These are phyloP conservation scores for Hypoxylon sp. DNA, from an alignment of 2,329 filamentous ascomycete species.

Conservation along the genomic window DNA sequence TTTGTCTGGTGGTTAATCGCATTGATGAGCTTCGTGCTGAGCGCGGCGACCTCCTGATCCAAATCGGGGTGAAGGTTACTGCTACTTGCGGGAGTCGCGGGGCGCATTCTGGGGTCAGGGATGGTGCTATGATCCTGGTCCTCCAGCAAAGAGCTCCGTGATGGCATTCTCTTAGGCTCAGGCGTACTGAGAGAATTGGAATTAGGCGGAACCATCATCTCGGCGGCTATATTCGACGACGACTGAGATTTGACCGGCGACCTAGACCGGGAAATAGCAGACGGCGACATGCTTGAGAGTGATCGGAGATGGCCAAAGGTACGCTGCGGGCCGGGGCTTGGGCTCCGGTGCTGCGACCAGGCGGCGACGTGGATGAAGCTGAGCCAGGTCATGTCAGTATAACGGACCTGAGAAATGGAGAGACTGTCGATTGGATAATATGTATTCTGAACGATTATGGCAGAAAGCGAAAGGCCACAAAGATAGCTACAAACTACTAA, in stretches of 20 bases:
- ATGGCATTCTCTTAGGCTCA: slow-evolving; percentile 55
- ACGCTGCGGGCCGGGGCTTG: slow-evolving; percentile 55
- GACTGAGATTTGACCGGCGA: slow-evolving; percentile 55
- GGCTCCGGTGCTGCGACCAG: slow-evolving; percentile 64
- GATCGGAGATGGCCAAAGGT: slow-evolving; percentile 67
- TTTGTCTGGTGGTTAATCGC: slow-evolving; percentile 97
- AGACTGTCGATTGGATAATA: slow-evolving; percentile 1
- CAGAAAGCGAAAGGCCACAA: slow-evolving; percentile 6
- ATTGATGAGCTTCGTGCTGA: slow-evolving; percentile 96
- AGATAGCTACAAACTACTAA: slow-evolving; percentile 9
- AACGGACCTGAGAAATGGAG: slow-evolving; percentile 11
- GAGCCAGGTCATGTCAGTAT: slow-evolving; percentile 47
- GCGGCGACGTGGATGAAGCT: slow-evolving; percentile 69
- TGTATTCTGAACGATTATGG: background rate
- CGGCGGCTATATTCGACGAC: slow-evolving; percentile 49
- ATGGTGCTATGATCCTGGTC: slow-evolving; percentile 78
- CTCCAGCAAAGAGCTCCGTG: slow-evolving; percentile 62
- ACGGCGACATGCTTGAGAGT: slow-evolving; percentile 66
- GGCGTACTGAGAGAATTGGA: slow-evolving; percentile 54
- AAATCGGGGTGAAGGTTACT: slow-evolving; percentile 68
- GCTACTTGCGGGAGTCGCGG: slow-evolving; percentile 62
- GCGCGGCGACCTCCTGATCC: slow-evolving; percentile 82
- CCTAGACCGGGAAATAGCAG: slow-evolving; percentile 59
- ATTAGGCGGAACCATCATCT: slow-evolving; percentile 47
- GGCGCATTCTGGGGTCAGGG: slow-evolving; percentile 73